Conservation (phyloP, 2,329 filamentous ascomycete species). For the Chalaropsis ovoidea region DNA sequence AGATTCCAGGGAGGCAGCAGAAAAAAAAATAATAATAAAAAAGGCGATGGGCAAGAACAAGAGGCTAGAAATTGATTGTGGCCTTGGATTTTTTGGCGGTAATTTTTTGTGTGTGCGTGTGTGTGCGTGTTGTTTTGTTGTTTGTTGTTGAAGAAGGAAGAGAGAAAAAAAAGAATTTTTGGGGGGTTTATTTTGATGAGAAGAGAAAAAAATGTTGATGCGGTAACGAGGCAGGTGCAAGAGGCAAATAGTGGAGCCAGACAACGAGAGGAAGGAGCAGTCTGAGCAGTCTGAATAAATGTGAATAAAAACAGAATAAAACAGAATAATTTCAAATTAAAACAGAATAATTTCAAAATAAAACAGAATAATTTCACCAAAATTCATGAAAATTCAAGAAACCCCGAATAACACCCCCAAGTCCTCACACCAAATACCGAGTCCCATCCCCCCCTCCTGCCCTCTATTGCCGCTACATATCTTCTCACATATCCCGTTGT, state of each 20-base stretch:
- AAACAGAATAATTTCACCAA: too few relatives aligned
- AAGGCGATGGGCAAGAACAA: background rate
- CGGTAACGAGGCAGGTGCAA: slow-evolving; percentile 25
- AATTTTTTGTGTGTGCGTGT: background rate
- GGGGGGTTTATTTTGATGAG: slow-evolving; percentile 24
- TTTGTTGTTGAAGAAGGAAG: slow-evolving; percentile 15
- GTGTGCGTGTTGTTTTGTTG: background rate
- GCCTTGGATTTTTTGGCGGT: background rate
- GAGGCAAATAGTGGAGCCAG: slow-evolving; percentile 5
- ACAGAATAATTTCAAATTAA: background rate
- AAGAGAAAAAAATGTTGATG: slow-evolving; percentile 25
- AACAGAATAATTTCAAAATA: too few relatives aligned
- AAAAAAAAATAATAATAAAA: background rate
- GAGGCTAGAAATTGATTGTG: too few relatives aligned
- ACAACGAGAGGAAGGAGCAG: background rate
- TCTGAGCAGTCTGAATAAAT: background rate
- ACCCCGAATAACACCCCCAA: too few relatives aligned
- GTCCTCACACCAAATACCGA: too few relatives aligned
- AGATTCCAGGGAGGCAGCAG: background rate
- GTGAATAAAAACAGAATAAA: background rate
- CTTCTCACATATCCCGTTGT: background rate
- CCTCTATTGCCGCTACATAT: background rate
- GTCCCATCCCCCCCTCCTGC: background rate
- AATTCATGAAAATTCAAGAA: too few relatives aligned
- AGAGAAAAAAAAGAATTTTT: slow-evolving; percentile 24